These are phyloP conservation scores for Psilocybe mexicana DNA, from an alignment of 1,284 basidiomycete species.

Conservation along the genomic window DNA sequence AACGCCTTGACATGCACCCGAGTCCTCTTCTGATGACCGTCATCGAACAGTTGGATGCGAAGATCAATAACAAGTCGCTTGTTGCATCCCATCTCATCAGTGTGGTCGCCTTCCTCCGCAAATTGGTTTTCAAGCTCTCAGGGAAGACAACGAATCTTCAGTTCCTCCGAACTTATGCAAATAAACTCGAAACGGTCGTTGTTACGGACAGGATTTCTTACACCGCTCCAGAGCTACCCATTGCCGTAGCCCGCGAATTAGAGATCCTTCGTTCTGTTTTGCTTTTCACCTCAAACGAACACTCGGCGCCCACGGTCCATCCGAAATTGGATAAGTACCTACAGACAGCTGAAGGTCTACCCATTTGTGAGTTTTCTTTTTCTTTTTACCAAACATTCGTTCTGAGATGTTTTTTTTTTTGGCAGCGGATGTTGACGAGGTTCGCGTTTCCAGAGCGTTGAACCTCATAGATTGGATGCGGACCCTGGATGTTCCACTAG, in stretches of 20 bases:
- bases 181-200: constrained; percentile 36
- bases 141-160: constrained; percentile 50
- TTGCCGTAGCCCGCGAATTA: constrained; percentile 13
- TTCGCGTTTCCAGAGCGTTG: constrained; percentile 41
- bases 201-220: constrained; percentile 9
- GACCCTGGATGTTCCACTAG: constrained; percentile 39
- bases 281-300: constrained; percentile 4
- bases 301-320: not conserved
- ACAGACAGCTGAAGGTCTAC: constrained; percentile 38
- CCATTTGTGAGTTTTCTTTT: constrained; percentile 39
- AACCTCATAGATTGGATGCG: constrained; percentile 64
- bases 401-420: not conserved
- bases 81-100: constrained; percentile 62
- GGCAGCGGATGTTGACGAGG: constrained; percentile 36
- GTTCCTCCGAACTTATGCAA: constrained; percentile 36
- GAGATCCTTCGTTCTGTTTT: constrained; percentile 13
- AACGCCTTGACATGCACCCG: constrained; percentile 34
- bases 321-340: constrained; percentile 41
- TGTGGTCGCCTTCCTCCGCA: constrained; percentile 61
- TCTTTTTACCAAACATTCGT: not conserved
- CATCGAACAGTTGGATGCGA: constrained; percentile 74
- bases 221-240: not conserved
- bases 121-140: constrained; percentile 57
- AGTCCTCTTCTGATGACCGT: constrained; percentile 79
- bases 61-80: constrained; percentile 53